Evolutionary conservation across 75 land plant species (phyloP).

Genomic region (Cryptomeria japonica): DNA sequence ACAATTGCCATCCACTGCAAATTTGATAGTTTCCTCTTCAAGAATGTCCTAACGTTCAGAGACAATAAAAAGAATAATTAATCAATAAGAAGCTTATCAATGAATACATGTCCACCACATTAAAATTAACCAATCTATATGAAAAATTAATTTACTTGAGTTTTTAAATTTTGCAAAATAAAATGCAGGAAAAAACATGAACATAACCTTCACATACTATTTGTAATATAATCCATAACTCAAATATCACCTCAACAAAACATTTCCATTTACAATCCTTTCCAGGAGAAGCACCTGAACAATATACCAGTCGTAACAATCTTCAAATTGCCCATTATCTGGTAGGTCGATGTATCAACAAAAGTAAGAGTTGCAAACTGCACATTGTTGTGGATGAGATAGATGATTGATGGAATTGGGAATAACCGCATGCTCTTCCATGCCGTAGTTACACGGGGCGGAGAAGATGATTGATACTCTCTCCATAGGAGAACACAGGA

Average conservation of each 20-base stretch:
- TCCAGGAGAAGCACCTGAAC: slow-evolving; percentile 59
- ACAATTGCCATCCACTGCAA: slow-evolving; percentile 98
- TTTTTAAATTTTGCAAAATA: not conserved
- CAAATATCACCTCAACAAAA: slow-evolving; percentile 1
- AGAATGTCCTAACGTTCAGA: slow-evolving; percentile 56
- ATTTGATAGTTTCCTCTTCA: slow-evolving; percentile 83
- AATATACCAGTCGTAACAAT: slow-evolving; percentile 94
- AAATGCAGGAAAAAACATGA: not conserved
- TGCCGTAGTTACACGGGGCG: slow-evolving; percentile 67
- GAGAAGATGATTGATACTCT: slow-evolving; percentile 41
- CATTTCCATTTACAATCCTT: slow-evolving; percentile 8
- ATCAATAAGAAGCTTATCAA: not conserved
- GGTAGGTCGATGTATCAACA: slow-evolving; percentile 97
- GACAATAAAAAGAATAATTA: slow-evolving; percentile 3
- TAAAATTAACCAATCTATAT: not conserved
- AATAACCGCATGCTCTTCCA: slow-evolving; percentile 82
- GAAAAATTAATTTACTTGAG: not conserved
- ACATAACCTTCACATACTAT: not conserved
- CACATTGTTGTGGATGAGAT: slow-evolving; percentile 90
- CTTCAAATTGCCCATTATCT: slow-evolving; percentile 97
- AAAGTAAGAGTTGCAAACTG: slow-evolving; percentile 96
- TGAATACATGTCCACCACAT: not conserved
- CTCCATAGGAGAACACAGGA: slow-evolving; percentile 78
- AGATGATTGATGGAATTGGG: slow-evolving; percentile 91
- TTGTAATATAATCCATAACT: not conserved